These are phyloP conservation scores for Alternaria longipes DNA, from an alignment of 2,329 filamentous ascomycete genomes.

Conservation along the genomic window DNA sequence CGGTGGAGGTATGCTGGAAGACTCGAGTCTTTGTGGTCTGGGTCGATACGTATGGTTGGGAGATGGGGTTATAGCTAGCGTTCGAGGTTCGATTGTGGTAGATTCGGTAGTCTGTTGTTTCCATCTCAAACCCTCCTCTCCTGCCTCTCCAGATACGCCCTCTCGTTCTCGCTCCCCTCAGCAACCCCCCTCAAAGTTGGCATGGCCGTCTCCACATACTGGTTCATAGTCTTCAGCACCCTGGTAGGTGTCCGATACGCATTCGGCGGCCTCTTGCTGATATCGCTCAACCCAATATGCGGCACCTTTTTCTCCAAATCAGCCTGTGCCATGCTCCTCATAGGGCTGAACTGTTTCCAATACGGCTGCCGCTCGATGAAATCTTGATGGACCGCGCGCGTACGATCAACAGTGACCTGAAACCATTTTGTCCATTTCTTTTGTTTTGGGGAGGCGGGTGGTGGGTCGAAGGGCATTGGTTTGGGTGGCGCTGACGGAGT, in stretches of 20 bases:
- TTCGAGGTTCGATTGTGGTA: neutral
- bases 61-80: neutral
- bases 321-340: conserved; percentile 45
- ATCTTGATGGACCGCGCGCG: conserved; percentile 53
- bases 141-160: conserved; percentile 3
- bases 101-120: neutral
- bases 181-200: conserved; percentile 46
- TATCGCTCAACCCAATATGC: conserved; percentile 52
- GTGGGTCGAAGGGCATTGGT: conserved; percentile 38
- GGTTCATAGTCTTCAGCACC: conserved; percentile 37
- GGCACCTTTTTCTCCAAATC: conserved; percentile 55
- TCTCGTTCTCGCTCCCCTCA: conserved; percentile 30
- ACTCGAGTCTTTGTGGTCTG: no score
- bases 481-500: conserved; percentile 6
- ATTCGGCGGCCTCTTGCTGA: conserved; percentile 47
- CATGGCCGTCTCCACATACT: conserved; percentile 36
- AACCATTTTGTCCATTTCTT: conserved; percentile 47
- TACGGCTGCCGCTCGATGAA: conserved; percentile 51
- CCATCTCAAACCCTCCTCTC: neutral
- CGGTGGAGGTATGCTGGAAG: no score
- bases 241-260: conserved; percentile 45
- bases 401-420: conserved; percentile 53
- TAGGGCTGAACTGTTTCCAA: conserved; percentile 45
- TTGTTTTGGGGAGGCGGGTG: conserved; percentile 10
- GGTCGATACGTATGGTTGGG: no score